Percentiles rank a stretch among this genome's conserved stretches.
Conservation (phyloP, 495 filamentous ascomycete species). For the Hypoxylon fuscum region DNA sequence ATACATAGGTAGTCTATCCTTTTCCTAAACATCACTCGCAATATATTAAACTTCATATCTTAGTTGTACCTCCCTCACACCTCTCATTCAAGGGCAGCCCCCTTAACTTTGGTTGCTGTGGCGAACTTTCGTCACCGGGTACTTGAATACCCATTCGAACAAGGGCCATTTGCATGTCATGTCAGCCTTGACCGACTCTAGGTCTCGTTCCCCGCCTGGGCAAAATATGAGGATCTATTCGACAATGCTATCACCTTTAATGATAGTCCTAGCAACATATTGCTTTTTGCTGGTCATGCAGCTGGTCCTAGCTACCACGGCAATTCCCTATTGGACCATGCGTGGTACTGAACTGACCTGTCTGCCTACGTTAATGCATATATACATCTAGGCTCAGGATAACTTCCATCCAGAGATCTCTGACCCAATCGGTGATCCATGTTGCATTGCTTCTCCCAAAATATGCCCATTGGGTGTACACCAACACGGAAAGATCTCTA, state of each 20-base stretch:
- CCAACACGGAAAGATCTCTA: conserved; percentile 24
- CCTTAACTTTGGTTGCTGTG: background rate
- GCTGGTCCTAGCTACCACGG: background rate
- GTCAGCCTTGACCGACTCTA: conserved; percentile 13
- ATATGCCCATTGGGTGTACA: conserved; percentile 23
- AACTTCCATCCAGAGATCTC: conserved; percentile 13
- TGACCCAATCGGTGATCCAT: conserved; percentile 19
- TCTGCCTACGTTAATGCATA: background rate
- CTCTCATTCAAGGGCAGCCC: background rate
- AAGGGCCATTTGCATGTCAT: background rate
- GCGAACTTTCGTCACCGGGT: conserved; percentile 6
- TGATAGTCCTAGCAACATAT: conserved; percentile 3
- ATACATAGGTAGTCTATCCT: too few species aligned
- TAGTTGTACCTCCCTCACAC: background rate
- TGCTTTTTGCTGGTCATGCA: conserved; percentile 19
- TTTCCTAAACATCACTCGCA: conserved; percentile 2
- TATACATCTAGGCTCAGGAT: conserved; percentile 7
- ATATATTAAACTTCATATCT: background rate
- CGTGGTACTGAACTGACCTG: background rate
- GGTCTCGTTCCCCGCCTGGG: conserved; percentile 9
- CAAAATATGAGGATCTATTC: conserved; percentile 2
- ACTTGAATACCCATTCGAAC: conserved; percentile 4
- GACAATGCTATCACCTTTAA: conserved; percentile 3
- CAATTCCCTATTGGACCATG: conserved; percentile 24
- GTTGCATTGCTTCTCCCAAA: conserved; percentile 17